Evolutionary conservation across 148 eudicot genomes (phyloP), one percentile per base, ranked within the genome.

Genomic region (Pouteria glomerata): DNA sequence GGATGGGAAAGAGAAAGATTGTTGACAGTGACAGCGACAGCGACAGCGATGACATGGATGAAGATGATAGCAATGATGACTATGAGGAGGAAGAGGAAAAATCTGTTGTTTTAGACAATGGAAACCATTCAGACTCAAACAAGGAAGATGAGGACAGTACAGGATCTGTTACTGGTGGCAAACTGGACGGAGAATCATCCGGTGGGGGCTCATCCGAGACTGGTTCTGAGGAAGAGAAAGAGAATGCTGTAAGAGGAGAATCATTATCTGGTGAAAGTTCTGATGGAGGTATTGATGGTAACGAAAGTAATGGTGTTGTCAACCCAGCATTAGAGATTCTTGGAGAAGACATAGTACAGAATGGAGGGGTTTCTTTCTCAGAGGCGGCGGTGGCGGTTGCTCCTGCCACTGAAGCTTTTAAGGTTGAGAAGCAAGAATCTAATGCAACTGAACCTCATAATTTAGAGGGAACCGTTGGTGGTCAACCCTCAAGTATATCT

Each of bases 1-100:
- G 99, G 97, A 82, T 75, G 88, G 99, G 97, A 18, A 95, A 95
- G 92, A 85, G 89, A 75, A 81, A 78, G 77, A 18, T 92, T 57
- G 94, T 74, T 76, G 90, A 85, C 30, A 94, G 90, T 86, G 94
- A 90, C 70, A 77, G 81, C 67, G 94, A 90, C 70, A 77, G 81
- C 67, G 98, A 86, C 74, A 80, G 78, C 70, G 88, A 86, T 68
- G 85, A 82, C 51, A 66, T 76, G 1, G 89, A 81, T 61, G 80
- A 63, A 41, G 87, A 81, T 55, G 80, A 83, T 52, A 82, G 68
- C 26, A 81, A 85, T 63, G 90, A 81, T 45, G 81, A 76, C n/a
- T 76, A 85, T 29, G 89, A 80, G 30, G 70, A 76, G 29, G 86
- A 82, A 57, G 78, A 82, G 69, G 91, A 87, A 65, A 80, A 79